Evolutionary conservation across 1,139 yeast genomes (phyloP), one percentile per base, ranked within the genome.

Genomic region (Hansenula anomala): DNA sequence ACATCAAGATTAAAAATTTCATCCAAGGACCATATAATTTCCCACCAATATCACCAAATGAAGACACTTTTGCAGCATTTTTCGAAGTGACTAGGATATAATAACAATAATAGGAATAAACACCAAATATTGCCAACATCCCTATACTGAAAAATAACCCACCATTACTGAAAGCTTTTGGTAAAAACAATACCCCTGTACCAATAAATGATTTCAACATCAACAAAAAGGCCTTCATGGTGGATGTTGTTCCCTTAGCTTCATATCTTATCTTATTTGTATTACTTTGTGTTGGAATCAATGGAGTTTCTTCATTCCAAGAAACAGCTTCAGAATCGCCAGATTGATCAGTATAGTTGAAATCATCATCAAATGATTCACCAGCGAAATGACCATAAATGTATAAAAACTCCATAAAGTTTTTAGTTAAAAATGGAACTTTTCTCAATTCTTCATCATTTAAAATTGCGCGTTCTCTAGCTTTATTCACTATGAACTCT

Each of bases 341-440:
- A 6, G 26, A 17, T 27, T 27, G 24, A 36, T 60, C 60, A 48
- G 72, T n/a, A n/a, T n/a, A 72, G 45, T 72, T 78, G 42, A 81
- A 85, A 46, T 81, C 90, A 50, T 82, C 89, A 50, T 81, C 88
- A 43, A 84, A 71, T 32, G 79, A 76, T 61, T 84, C 94, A 50
- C 94, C 94, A 1, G 92, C 92, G 61, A 84, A 84, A 64, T 83
- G 90, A 5, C 94, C 94, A 57, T 83, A 83, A 12, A 84, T 71
- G 48, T 83, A 78, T 37, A 84, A 64, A 54, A 84, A 83, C 56
- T 84, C 94, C 48, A 83, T 67, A 48, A 84, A 84, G 57, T 83
- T 83, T 39, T 75, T 69, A 1, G 92, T 80, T 36, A 83, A 58
- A 45, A 80, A 70, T 26, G 77, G 70, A 5, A 64, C 63, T 42